A percentile compares a stretch with the other conserved stretches of the same genome.
Evolutionary conservation across 2,329 filamentous ascomycete genomes (phyloP).

Genomic region (Ophiostoma angusticollis): DNA sequence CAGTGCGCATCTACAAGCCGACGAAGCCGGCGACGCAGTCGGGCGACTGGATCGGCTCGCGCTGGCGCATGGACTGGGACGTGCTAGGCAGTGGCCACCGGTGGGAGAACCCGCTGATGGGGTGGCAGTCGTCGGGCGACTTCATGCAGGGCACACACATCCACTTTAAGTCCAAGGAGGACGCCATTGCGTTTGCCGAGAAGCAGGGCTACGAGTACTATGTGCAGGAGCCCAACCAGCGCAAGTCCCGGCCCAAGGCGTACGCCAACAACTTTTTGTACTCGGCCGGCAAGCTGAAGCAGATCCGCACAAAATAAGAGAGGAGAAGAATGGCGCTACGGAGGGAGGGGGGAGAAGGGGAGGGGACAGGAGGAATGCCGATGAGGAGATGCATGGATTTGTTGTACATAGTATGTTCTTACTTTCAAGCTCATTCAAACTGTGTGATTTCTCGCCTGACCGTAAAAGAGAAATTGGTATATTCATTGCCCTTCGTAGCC

Average conservation of each 20-base stretch:
- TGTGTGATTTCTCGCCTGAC: too few relatives aligned
- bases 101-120: slow-evolving; percentile 98
- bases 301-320: slow-evolving; percentile 64
- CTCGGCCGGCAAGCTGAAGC: slow-evolving; percentile 74
- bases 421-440: too few relatives aligned
- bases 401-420: slow-evolving; percentile 9
- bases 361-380: too few relatives aligned
- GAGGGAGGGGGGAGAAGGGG: not conserved
- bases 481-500: too few relatives aligned
- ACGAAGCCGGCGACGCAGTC: slow-evolving; percentile 95
- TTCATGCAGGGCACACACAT: slow-evolving; percentile 89
- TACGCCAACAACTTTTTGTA: slow-evolving; percentile 97
- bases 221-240: slow-evolving; percentile 88
- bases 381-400: too few relatives aligned
- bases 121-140: slow-evolving; percentile 94
- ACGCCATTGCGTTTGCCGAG: slow-evolving; percentile 87
- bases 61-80: slow-evolving; percentile 99
- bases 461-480: too few relatives aligned
- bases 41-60: slow-evolving; percentile 67
- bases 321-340: slow-evolving; percentile 1
- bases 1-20: slow-evolving; percentile 86
- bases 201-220: slow-evolving; percentile 99
- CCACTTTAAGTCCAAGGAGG: slow-evolving; percentile 85
- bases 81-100: slow-evolving; percentile 81
- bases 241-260: slow-evolving; percentile 77